phyloP scores from a whole-genome alignment of 805 yeast genomes.

The Wickerhamomyces canadensis region DNA sequence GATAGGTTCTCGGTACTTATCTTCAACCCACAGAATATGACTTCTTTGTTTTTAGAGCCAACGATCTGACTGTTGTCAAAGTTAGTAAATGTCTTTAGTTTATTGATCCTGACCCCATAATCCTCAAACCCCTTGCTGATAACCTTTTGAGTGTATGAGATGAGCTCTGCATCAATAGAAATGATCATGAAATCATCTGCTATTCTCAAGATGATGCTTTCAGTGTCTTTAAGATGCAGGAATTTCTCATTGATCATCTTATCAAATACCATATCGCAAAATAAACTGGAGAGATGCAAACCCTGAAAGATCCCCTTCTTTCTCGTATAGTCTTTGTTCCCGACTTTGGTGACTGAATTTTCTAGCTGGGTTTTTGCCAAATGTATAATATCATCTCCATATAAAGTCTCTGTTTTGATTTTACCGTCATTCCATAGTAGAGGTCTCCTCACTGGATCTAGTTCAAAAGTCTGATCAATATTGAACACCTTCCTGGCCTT shows the following conservation, averaged over 20 bases:
- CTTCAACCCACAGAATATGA: constrained; percentile 39
- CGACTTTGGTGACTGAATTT: constrained; percentile 40
- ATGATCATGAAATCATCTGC: constrained; percentile 87
- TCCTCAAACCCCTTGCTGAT: constrained; percentile 34
- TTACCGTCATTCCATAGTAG: background rate
- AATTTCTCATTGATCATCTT: constrained; percentile 38
- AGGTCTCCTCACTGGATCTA: background rate
- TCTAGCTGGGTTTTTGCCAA: constrained; percentile 48
- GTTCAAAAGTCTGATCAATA: background rate
- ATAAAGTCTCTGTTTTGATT: constrained; percentile 23
- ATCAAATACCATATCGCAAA: constrained; percentile 73
- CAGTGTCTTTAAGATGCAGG: constrained; percentile 17
- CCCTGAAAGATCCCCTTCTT: constrained; percentile 82
- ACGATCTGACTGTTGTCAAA: constrained; percentile 13
- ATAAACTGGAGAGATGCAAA: constrained; percentile 62
- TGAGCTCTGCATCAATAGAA: constrained; percentile 34
- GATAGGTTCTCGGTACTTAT: constrained; percentile 30
- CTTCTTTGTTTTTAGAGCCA: background rate
- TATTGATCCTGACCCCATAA: constrained; percentile 21
- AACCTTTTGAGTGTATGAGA: constrained; percentile 24
- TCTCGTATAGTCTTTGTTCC: constrained; percentile 37
- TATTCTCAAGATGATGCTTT: constrained; percentile 47
- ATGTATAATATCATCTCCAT: constrained; percentile 38
- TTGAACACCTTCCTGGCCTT: constrained; percentile 19
- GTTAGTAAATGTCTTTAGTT: constrained; percentile 35